A percentile compares a stretch with the other conserved stretches of the same genome.
Evolutionary conservation across 441 rosid genomes (phyloP).

Genomic region (Syzygium syzygioides): DNA sequence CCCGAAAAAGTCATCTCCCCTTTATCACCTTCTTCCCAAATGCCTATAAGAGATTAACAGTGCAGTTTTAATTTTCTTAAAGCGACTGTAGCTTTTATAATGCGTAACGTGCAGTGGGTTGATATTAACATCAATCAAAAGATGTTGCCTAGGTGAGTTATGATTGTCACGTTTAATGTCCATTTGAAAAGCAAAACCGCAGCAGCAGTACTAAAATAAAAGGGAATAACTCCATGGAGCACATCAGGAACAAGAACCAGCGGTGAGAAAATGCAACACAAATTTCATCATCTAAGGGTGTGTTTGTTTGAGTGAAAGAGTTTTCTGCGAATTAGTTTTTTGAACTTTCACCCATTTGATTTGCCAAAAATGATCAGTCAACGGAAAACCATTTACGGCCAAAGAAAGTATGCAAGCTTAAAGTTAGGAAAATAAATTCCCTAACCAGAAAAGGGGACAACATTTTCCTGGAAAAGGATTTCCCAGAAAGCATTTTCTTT

Average conservation of each 20-base stretch:
- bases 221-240: neutral
- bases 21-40: conserved; percentile 23
- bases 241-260: neutral
- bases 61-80: neutral
- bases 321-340: neutral
- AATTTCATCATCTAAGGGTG: neutral
- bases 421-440: neutral
- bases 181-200: neutral
- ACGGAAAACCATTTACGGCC: neutral
- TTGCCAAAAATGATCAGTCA: neutral
- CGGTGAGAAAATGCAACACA: neutral
- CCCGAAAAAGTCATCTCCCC: conserved; percentile 18
- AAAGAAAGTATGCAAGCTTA: neutral
- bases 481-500: neutral
- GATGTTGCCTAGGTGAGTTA: neutral
- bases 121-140: neutral
- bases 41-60: conserved; percentile 35
- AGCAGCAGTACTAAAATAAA: neutral
- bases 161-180: neutral
- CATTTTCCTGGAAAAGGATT: neutral
- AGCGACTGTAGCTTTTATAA: neutral
- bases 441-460: neutral
- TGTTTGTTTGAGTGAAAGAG: neutral
- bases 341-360: neutral
- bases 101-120: neutral